A percentile compares a stretch with the other conserved stretches of the same genome.
Evolutionary conservation across 805 yeast genomes (phyloP).

Genomic region (Yarrowia yakushimensis): DNA sequence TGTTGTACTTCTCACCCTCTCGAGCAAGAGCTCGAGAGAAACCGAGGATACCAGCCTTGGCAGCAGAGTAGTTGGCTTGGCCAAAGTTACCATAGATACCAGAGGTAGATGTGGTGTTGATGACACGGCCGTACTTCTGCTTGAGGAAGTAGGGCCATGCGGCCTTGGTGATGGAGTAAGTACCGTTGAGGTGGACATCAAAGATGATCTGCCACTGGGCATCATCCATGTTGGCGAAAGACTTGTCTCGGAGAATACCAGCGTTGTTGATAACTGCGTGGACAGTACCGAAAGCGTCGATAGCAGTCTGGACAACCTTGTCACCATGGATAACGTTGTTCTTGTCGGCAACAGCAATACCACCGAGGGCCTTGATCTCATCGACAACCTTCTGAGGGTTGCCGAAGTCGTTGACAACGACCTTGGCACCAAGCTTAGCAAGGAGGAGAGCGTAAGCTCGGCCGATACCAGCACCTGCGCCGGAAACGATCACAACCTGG

Average conservation of each 20-base stretch:
- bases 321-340: conserved; percentile 81
- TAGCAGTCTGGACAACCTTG: conserved; percentile 70
- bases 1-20: conserved; percentile 80
- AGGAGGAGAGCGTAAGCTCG: conserved; percentile 79
- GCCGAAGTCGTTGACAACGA: conserved; percentile 84
- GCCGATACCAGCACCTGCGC: conserved; percentile 95
- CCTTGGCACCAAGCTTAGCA: conserved; percentile 91
- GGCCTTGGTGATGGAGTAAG: conserved; percentile 75
- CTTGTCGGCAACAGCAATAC: conserved; percentile 75
- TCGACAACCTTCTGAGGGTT: conserved; percentile 71
- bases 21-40: conserved; percentile 80
- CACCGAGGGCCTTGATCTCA: conserved; percentile 70
- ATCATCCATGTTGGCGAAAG: conserved; percentile 79
- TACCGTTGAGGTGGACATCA: conserved; percentile 77
- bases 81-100: conserved; percentile 98
- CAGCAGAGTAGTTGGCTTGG: conserved; percentile 93
- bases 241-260: conserved; percentile 86
- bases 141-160: conserved; percentile 88
- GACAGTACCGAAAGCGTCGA: conserved; percentile 72
- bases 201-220: conserved; percentile 78
- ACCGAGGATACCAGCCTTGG: conserved; percentile 85
- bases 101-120: conserved; percentile 91
- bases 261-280: conserved; percentile 90
- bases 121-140: conserved; percentile 74
- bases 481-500: conserved; percentile 88